Percentiles rank a stretch among this genome's conserved stretches.
Conservation (phyloP, 179 eudicot species). For the Gypsophila paniculata region DNA sequence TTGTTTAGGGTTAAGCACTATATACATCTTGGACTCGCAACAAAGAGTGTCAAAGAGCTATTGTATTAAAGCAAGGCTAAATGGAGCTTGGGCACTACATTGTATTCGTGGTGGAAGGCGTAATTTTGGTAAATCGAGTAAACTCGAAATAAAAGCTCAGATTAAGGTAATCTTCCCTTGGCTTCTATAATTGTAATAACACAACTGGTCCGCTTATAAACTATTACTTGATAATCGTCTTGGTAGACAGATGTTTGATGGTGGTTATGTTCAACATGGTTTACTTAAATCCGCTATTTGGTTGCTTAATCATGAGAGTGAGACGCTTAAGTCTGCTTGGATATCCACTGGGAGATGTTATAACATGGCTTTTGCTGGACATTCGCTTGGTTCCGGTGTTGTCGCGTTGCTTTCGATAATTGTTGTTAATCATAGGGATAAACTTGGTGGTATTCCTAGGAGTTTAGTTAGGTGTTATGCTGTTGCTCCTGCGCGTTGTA, state of each 20-base stretch:
- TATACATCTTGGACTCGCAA: no score
- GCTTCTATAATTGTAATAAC: background rate
- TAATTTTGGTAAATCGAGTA: no score
- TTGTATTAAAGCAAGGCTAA: no score
- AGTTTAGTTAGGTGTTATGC: slow-evolving; percentile 50
- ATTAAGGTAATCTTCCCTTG: slow-evolving; percentile 5
- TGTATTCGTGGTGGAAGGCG: no score
- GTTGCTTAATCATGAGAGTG: slow-evolving; percentile 61
- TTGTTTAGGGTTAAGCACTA: no score
- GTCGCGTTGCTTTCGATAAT: slow-evolving; percentile 64
- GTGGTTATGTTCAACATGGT: slow-evolving; percentile 86
- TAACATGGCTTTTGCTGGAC: slow-evolving; percentile 73
- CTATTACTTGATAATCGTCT: slow-evolving; percentile 55
- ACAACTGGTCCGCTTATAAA: slow-evolving; percentile 16
- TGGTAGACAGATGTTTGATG: slow-evolving; percentile 88
- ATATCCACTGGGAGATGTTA: slow-evolving; percentile 52
- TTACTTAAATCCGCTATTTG: slow-evolving; percentile 71
- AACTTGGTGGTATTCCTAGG: slow-evolving; percentile 64
- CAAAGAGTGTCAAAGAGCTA: no score
- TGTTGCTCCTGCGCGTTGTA: slow-evolving; percentile 78
- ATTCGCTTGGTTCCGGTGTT: slow-evolving; percentile 86
- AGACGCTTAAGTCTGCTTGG: slow-evolving; percentile 52
- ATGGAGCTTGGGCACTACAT: no score
- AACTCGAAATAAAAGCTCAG: no score
- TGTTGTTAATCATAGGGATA: slow-evolving; percentile 61